These are phyloP conservation scores for Sisymbrium altissimum DNA, from an alignment of 345 rosid genomes.

Conservation along the genomic window DNA sequence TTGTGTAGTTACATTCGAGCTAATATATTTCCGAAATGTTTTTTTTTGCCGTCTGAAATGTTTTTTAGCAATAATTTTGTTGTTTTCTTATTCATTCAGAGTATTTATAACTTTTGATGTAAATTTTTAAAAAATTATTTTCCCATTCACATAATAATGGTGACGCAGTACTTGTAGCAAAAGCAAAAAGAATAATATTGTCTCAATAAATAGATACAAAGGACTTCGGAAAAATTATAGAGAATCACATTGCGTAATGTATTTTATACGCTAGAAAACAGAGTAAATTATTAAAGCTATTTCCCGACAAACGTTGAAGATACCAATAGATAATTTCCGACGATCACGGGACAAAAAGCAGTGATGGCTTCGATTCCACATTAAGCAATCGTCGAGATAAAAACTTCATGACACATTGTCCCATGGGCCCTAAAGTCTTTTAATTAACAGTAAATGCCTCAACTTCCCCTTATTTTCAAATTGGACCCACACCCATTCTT, in stretches of 20 bases:
- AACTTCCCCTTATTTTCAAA: neutral
- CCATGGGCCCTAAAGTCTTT: conserved; percentile 12
- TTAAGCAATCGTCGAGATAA: conserved; percentile 22
- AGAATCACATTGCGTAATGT: neutral
- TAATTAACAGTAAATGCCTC: neutral
- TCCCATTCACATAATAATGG: neutral
- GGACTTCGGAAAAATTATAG: too few relatives aligned
- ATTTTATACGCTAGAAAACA: neutral
- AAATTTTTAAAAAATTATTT: too few relatives aligned
- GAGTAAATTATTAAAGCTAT: neutral
- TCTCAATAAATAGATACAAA: neutral
- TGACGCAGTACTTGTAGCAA: neutral
- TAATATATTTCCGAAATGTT: neutral
- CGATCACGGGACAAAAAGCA: conserved; percentile 31
- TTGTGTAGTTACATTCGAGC: neutral
- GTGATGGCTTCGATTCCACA: conserved; percentile 24
- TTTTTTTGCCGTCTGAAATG: too few relatives aligned
- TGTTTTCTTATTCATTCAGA: too few relatives aligned
- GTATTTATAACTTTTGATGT: too few relatives aligned
- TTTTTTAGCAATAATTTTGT: neutral
- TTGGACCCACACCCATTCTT: conserved; percentile 8
- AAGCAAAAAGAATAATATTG: neutral
- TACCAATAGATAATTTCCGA: conserved; percentile 6
- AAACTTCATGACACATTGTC: conserved; percentile 17
- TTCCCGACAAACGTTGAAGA: neutral